A percentile compares a stretch with the other conserved stretches of the same genome.
These are phyloP conservation scores for Nothophytophthora sp. DNA, from an alignment of 352 stramenopile species.

Conservation along the genomic window DNA sequence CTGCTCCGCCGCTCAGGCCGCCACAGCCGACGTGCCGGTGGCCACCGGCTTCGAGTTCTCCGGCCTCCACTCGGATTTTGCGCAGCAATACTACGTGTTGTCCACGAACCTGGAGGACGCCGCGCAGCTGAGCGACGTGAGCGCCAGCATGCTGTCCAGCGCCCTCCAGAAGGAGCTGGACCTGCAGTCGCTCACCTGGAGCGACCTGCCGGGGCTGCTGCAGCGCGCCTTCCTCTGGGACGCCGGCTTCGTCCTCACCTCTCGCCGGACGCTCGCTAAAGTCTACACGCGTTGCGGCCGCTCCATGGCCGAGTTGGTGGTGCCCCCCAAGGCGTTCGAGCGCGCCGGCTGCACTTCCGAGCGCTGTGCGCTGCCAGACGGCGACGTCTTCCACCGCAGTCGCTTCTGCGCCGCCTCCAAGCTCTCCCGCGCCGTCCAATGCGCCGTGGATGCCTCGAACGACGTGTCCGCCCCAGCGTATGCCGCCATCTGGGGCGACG, in stretches of 20 bases:
- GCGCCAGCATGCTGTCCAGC: conserved; percentile 20
- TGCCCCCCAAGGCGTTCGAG: conserved; percentile 55
- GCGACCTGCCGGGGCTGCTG: conserved; percentile 50
- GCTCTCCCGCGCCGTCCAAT: conserved; percentile 48
- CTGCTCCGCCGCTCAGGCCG: not conserved
- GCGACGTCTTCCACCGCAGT: conserved; percentile 39
- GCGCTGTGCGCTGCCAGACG: conserved; percentile 15
- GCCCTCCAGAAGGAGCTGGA: conserved; percentile 32
- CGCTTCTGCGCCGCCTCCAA: conserved; percentile 44
- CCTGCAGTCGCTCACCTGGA: conserved; percentile 41
- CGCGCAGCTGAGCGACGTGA: conserved; percentile 28
- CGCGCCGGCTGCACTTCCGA: conserved; percentile 45
- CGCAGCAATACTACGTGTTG: conserved; percentile 63
- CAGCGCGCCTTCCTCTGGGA: conserved; percentile 76
- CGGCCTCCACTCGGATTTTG: conserved; percentile 64
- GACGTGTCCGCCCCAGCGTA: conserved; percentile 34
- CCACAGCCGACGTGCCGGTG: conserved; percentile 35
- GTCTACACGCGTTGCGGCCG: conserved; percentile 65
- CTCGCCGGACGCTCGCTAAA: conserved; percentile 27
- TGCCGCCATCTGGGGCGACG: conserved; percentile 58
- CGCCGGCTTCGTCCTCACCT: conserved; percentile 54
- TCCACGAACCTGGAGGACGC: conserved; percentile 33
- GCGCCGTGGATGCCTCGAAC: conserved; percentile 43
- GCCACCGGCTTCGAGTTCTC: conserved; percentile 52
- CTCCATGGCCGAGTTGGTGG: conserved; percentile 69